Base-by-base conservation (phyloP, 352 stramenopile genomes). In the Pythium oligandrum region DNA sequence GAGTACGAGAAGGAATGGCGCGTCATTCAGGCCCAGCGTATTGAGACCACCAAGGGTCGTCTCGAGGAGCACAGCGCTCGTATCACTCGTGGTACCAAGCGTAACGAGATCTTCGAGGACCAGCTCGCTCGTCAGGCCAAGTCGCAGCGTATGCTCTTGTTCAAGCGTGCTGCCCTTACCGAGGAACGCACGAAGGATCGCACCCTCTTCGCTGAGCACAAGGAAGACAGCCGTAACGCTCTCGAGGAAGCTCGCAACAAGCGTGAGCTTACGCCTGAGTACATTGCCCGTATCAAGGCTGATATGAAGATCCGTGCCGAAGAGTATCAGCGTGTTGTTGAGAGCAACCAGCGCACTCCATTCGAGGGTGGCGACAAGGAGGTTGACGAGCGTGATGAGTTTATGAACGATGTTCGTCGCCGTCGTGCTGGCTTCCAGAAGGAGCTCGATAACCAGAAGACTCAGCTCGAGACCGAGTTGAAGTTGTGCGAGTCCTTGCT, bases 1-100 rank as follows among this genome's bases (percentile, higher is more conserved):
- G 83, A 94, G 61, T 94, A 85, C 59, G 83, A 94, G 61, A 77
- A 86, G 48, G 83, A 94, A 60, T 94, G 83, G 83, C 81, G 82
- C 57, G 73, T 86, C n/a, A 52, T 81, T 12, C 82, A 92, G 48
- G 75, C 66, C 8, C 43, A 80, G 44, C 83, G 83, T 48, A 78
- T 79, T 49, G 63, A 68, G 36, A 79, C 73, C 33, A 94, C 83
- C 31, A 75, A 78, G 53, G 47, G 66, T 3, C 83, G 83, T 55
- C 63, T 94, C 10, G 64, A 78, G 12, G 78, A 88, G 61, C 84
- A 94, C 66, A 48, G 71, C 6, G 64, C 70, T 4, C 84, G 84
- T 34, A 82, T 94, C 43, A 63, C 63, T 17, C 84, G 84, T 40
- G 81, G 78, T 66, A 93, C 77, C 72, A 94, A 94, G 76, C 84